Conservation (phyloP, 306 rosid genomes). For the Datisca glomerata region DNA sequence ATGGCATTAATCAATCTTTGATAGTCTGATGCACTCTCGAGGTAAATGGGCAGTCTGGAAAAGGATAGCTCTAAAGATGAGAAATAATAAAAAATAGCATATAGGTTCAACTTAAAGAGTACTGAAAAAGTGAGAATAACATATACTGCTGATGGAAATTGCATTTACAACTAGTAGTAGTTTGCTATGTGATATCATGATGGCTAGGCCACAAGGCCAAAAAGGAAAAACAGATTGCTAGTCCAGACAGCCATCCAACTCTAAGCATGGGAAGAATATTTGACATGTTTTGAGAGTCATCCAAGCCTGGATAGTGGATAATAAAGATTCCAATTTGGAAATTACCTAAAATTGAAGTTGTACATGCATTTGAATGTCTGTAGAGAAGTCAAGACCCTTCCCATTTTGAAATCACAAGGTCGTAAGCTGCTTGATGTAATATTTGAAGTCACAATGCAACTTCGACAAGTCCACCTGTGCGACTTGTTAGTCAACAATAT, state of each 20-base stretch:
- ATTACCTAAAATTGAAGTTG: conserved; percentile 76
- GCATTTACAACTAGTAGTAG: neutral
- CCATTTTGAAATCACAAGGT: conserved; percentile 93
- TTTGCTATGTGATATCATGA: neutral
- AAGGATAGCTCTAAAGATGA: conserved; percentile 13
- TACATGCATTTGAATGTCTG: conserved; percentile 62
- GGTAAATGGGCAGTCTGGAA: conserved; percentile 57
- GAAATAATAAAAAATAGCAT: conserved; percentile 4
- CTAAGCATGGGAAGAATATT: neutral
- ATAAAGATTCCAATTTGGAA: neutral
- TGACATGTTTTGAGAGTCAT: neutral
- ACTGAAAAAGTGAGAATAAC: neutral
- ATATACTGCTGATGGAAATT: neutral
- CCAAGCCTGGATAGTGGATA: neutral
- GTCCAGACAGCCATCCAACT: neutral
- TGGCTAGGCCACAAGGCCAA: too few relatives aligned
- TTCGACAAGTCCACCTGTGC: conserved; percentile 84
- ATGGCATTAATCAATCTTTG: conserved; percentile 48
- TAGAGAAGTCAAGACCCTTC: conserved; percentile 60
- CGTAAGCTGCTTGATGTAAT: conserved; percentile 66
- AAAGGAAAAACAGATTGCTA: too few relatives aligned
- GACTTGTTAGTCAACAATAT: conserved; percentile 9
- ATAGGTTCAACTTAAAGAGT: neutral
- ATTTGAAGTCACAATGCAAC: conserved; percentile 53
- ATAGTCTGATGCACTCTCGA: conserved; percentile 38